Conservation (phyloP, 2,329 filamentous ascomycete species). For the Pseudogymnoascus sp. region DNA sequence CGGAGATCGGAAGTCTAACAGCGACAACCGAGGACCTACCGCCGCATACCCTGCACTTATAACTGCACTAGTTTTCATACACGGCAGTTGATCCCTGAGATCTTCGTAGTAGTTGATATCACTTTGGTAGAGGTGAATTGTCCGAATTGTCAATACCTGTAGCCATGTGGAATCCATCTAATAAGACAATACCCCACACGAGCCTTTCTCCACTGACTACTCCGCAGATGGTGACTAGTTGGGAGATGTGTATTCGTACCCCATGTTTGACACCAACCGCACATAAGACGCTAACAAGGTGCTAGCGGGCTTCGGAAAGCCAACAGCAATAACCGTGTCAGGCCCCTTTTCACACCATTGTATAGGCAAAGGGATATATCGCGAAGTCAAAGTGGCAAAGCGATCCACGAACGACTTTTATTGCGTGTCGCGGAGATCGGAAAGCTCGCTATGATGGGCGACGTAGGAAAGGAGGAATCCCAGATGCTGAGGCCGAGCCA, state of each 20-base stretch:
- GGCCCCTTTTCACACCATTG: background rate
- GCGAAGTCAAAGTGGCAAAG: background rate
- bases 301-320: background rate
- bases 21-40: background rate
- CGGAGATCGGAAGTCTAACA: slow-evolving; percentile 1
- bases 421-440: background rate
- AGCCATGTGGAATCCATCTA: background rate
- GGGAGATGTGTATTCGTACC: background rate
- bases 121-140: background rate
- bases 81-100: background rate
- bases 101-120: background rate
- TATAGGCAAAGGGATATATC: background rate
- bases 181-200: background rate
- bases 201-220: background rate
- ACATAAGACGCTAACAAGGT: background rate
- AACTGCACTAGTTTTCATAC: background rate
- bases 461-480: background rate
- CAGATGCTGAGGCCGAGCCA: background rate
- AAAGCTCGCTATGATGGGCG: background rate
- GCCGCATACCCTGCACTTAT: background rate
- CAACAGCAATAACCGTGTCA: background rate
- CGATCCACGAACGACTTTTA: background rate
- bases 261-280: background rate
- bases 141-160: background rate
- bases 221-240: background rate